A percentile compares a stretch with the other conserved stretches of the same genome.
phyloP scores from a whole-genome alignment of 768 basidiomycete genomes.

The Infundibulicybe gibba region DNA sequence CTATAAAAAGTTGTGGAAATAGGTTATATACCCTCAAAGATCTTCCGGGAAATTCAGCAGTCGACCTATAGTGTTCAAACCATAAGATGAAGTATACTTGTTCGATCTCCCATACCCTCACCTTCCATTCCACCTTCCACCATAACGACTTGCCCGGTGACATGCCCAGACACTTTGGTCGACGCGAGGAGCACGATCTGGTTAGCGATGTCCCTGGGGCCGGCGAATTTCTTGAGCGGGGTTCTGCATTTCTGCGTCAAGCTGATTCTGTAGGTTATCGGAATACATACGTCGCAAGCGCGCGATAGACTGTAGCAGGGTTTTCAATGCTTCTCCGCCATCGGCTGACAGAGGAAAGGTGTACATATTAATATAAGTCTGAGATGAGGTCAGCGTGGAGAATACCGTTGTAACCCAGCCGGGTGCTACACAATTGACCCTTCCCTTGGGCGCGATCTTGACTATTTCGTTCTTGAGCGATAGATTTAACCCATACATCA shows the following conservation, averaged over 20 bases:
- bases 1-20: too few species aligned
- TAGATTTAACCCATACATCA: slow-evolving; percentile 71
- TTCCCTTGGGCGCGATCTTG: slow-evolving; percentile 61
- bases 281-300: slow-evolving; percentile 61
- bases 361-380: not conserved
- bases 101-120: slow-evolving; percentile 7
- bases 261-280: not conserved
- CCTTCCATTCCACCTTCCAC: slow-evolving; percentile 82
- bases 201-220: slow-evolving; percentile 58
- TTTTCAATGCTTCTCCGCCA: slow-evolving; percentile 58
- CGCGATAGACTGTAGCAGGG: slow-evolving; percentile 47
- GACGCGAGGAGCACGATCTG: slow-evolving; percentile 65
- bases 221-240: slow-evolving; percentile 66
- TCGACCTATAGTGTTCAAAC: slow-evolving; percentile 22
- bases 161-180: slow-evolving; percentile 59
- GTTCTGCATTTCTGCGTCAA: slow-evolving; percentile 35
- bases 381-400: not conserved
- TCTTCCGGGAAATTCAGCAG: slow-evolving; percentile 25
- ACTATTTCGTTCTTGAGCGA: slow-evolving; percentile 81
- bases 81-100: too few species aligned
- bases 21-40: slow-evolving; percentile 7
- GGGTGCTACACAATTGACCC: slow-evolving; percentile 70
- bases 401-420: slow-evolving; percentile 59
- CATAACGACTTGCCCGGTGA: slow-evolving; percentile 69
- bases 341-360: slow-evolving; percentile 28